These are phyloP conservation scores for Neckera pumila DNA, from an alignment of 225 moss, liverwort and hornwort species.

Conservation along the genomic window DNA sequence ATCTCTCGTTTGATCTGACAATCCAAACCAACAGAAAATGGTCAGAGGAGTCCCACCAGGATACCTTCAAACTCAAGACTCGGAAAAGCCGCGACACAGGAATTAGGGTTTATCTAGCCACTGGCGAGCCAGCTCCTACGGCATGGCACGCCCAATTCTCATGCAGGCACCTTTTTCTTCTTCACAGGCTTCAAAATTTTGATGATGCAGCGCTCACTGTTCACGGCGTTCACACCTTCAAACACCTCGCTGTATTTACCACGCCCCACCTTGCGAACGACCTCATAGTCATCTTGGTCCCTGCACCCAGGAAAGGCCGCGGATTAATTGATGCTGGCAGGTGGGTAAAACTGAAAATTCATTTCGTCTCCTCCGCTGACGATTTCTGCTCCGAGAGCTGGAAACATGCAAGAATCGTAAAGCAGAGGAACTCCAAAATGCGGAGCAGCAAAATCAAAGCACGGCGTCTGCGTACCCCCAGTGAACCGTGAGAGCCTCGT, in stretches of 20 bases:
- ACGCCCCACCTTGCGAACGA: conserved; percentile 51
- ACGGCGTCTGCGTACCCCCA: conserved; percentile 56
- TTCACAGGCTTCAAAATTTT: conserved; percentile 59
- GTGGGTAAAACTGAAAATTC: no score
- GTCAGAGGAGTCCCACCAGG: background rate
- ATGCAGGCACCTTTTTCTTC: conserved; percentile 48
- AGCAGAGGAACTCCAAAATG: background rate
- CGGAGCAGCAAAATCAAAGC: background rate
- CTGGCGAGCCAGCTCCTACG: background rate
- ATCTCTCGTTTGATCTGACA: conserved; percentile 81
- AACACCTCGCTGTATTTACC: conserved; percentile 62
- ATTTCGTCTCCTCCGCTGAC: no score
- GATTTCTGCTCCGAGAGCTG: background rate
- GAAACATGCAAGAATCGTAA: background rate
- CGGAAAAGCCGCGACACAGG: no score
- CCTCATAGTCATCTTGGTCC: conserved; percentile 56
- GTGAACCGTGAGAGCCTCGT: conserved; percentile 87
- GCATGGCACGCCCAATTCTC: background rate
- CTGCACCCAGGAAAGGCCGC: background rate
- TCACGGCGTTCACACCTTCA: conserved; percentile 44
- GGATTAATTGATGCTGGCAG: background rate
- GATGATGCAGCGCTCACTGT: conserved; percentile 53
- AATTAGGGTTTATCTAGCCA: background rate
- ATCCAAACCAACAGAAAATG: background rate
- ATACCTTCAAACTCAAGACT: background rate